Evolutionary conservation across 2,329 filamentous ascomycete genomes (phyloP).

Genomic region (Neocucurbitaria cava): DNA sequence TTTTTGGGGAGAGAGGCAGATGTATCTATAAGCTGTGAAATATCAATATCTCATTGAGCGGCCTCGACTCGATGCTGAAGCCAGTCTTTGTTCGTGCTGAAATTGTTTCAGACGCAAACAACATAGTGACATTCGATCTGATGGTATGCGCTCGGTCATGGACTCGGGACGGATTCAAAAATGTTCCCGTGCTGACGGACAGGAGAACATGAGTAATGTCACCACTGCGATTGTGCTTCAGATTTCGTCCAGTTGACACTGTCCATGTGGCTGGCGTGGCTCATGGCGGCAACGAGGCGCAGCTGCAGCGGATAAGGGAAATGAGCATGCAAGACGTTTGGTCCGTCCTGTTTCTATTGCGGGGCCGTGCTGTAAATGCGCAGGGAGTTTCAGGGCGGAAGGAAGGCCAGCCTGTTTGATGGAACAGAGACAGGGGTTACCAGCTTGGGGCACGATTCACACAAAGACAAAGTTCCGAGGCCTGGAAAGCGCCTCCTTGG

Average conservation of each 20-base stretch:
- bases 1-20: background rate
- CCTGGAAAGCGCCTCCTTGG: background rate
- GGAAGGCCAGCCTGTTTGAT: background rate
- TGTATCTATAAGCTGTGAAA: slow-evolving; percentile 3
- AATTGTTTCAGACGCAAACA: too few relatives aligned
- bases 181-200: background rate
- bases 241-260: background rate
- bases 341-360: background rate
- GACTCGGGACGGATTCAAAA: background rate
- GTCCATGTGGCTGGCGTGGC: background rate
- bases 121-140: too few relatives aligned
- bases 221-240: background rate
- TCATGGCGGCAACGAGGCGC: background rate
- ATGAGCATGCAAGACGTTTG: background rate
- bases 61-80: background rate
- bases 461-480: background rate
- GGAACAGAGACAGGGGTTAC: background rate
- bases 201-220: background rate
- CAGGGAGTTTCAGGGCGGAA: slow-evolving; percentile 1
- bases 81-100: background rate
- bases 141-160: background rate
- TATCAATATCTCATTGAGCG: background rate
- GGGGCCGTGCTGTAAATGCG: background rate
- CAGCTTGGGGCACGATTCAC: background rate
- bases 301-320: background rate